phyloP scores from a whole-genome alignment of 345 rosid species.

The Excoecaria agallocha region DNA sequence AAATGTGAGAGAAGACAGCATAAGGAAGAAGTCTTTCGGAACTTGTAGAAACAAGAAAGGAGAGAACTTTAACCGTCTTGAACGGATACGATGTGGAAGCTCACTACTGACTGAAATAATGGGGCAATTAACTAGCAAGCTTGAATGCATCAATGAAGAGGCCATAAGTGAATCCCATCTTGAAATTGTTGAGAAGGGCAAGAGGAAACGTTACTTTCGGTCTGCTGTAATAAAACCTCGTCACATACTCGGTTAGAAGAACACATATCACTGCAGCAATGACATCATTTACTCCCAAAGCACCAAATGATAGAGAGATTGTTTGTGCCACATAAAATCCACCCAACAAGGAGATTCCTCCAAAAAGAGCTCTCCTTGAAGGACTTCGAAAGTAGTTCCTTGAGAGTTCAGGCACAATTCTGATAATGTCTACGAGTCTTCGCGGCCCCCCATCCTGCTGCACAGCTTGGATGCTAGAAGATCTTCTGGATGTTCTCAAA shows the following conservation, averaged over 20 bases:
- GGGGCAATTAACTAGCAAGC: conserved; percentile 58
- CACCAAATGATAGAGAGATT: conserved; percentile 85
- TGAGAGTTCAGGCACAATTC: conserved; percentile 59
- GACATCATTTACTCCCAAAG: conserved; percentile 90
- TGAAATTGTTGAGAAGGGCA: conserved; percentile 91
- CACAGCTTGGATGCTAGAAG: conserved; percentile 49
- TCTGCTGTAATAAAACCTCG: conserved; percentile 75
- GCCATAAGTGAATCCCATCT: conserved; percentile 96
- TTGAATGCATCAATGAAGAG: conserved; percentile 96
- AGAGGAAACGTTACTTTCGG: conserved; percentile 79
- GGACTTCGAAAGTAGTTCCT: conserved; percentile 83
- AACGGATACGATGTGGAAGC: background rate
- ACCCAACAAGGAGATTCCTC: conserved; percentile 82
- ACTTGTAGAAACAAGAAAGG: background rate
- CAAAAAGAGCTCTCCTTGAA: conserved; percentile 80
- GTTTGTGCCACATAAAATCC: conserved; percentile 96
- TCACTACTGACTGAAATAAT: background rate
- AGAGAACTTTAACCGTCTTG: background rate
- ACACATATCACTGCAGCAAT: conserved; percentile 89
- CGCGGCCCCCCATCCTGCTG: conserved; percentile 67
- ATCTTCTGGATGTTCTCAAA: conserved; percentile 28
- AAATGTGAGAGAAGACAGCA: background rate
- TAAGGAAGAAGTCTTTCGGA: background rate
- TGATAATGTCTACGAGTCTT: conserved; percentile 70
- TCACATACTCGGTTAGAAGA: conserved; percentile 80